phyloP scores from a whole-genome alignment of 768 basidiomycete genomes.

The Suillus paluster region DNA sequence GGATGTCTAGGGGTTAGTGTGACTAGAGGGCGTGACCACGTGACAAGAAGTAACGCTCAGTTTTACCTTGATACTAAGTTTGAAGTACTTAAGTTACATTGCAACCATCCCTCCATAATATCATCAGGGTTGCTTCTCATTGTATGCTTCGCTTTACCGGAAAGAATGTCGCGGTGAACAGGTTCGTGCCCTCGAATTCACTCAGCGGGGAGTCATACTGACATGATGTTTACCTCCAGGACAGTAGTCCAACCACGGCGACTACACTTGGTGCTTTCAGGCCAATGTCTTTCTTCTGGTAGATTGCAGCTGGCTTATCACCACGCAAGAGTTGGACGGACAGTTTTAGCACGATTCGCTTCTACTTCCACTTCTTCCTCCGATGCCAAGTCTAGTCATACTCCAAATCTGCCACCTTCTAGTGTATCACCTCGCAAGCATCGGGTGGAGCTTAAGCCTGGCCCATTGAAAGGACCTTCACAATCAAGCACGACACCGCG shows the following conservation, averaged over 20 bases:
- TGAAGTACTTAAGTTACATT: neutral
- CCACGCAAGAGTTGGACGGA: neutral
- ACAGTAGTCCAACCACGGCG: neutral
- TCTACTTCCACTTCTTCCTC: conserved; percentile 34
- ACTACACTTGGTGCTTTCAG: neutral
- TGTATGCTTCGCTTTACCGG: conserved; percentile 46
- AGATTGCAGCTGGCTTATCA: conserved; percentile 1
- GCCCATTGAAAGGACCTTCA: conserved; percentile 53
- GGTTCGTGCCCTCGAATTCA: conserved; percentile 28
- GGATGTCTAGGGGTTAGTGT: no score
- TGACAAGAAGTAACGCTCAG: neutral
- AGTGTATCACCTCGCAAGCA: conserved; percentile 34
- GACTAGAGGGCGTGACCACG: neutral
- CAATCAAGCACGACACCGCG: conserved; percentile 24
- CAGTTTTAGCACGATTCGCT: neutral
- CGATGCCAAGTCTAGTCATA: conserved; percentile 17
- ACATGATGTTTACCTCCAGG: neutral
- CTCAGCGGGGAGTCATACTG: neutral
- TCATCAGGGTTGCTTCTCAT: conserved; percentile 16
- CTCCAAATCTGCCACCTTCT: conserved; percentile 30
- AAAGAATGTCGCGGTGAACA: conserved; percentile 43
- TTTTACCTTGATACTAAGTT: neutral
- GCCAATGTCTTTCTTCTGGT: conserved; percentile 14
- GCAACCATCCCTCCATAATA: neutral
- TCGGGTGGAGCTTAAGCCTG: conserved; percentile 67